Evolutionary conservation across 371 early-diverging fungal species (phyloP).

Genomic region (Zychaea mexicana): DNA sequence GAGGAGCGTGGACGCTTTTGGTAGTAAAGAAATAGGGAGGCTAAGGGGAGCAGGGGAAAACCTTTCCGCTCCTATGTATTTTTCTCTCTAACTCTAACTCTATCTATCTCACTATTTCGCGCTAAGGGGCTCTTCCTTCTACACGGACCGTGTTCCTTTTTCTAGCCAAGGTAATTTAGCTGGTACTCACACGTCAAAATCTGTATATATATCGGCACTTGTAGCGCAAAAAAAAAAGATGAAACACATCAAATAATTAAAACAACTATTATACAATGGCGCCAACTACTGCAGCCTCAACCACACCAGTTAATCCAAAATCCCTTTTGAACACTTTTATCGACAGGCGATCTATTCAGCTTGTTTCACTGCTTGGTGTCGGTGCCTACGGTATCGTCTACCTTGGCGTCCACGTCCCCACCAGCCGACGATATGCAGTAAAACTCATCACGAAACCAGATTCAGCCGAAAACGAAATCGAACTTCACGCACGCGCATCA

Average conservation of each 20-base stretch:
- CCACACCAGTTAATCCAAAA: conserved; percentile 13
- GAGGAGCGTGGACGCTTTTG: background rate
- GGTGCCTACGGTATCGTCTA: conserved; percentile 78
- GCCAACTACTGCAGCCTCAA: background rate
- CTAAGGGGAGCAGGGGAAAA: background rate
- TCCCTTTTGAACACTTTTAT: conserved; percentile 29
- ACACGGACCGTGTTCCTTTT: conserved; percentile 2
- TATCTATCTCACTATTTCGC: background rate
- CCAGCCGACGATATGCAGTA: conserved; percentile 58
- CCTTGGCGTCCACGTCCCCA: conserved; percentile 43
- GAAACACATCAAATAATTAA: background rate
- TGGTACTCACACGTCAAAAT: background rate
- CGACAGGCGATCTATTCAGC: conserved; percentile 36
- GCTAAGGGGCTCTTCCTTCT: background rate
- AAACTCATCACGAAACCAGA: conserved; percentile 62
- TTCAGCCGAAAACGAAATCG: conserved; percentile 58
- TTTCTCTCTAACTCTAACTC: background rate
- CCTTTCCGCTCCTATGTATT: too few species aligned
- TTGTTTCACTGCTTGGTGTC: conserved; percentile 61
- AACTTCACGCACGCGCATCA: conserved; percentile 61
- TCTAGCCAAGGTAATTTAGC: background rate
- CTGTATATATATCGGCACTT: background rate
- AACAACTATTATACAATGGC: background rate
- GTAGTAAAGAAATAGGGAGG: background rate
- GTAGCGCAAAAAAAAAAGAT: background rate